A percentile compares a stretch with the other conserved stretches of the same genome.
These are phyloP conservation scores for Starmerella kuoi DNA, from an alignment of 805 yeast genomes.

Conservation along the genomic window DNA sequence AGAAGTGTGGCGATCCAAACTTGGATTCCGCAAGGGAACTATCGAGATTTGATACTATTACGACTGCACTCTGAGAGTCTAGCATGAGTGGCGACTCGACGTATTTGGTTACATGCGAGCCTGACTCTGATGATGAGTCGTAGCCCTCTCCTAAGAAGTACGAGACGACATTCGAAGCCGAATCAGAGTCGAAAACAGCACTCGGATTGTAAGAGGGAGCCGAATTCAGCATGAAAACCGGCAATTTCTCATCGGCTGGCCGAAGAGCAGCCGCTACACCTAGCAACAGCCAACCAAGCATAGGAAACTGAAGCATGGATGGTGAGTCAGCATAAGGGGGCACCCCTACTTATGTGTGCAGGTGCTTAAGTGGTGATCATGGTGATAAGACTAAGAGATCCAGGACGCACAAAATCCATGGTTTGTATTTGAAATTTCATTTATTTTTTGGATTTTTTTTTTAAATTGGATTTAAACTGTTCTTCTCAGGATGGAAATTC, in stretches of 20 bases:
- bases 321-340: background rate
- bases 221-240: conserved; percentile 19
- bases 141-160: conserved; percentile 20
- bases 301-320: too few relatives aligned
- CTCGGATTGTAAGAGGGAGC: conserved; percentile 8
- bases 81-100: conserved; percentile 20
- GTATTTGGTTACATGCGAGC: conserved; percentile 10
- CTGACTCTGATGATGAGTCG: conserved; percentile 4
- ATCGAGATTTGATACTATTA: conserved; percentile 19
- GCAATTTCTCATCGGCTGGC: conserved; percentile 10
- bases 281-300: conserved; percentile 8
- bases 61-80: conserved; percentile 14
- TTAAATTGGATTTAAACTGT: too few relatives aligned
- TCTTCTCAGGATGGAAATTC: too few relatives aligned
- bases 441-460: too few relatives aligned
- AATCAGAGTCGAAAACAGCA: conserved; percentile 9
- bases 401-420: too few relatives aligned
- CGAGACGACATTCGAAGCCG: conserved; percentile 14
- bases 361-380: too few relatives aligned
- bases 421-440: too few relatives aligned
- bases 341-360: too few relatives aligned
- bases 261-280: conserved; percentile 5
- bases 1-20: conserved; percentile 18
- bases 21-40: conserved; percentile 7
- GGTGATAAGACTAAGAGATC: too few relatives aligned